Conservation (phyloP, 2,329 filamentous ascomycete genomes). For the Xylaria sp. region DNA sequence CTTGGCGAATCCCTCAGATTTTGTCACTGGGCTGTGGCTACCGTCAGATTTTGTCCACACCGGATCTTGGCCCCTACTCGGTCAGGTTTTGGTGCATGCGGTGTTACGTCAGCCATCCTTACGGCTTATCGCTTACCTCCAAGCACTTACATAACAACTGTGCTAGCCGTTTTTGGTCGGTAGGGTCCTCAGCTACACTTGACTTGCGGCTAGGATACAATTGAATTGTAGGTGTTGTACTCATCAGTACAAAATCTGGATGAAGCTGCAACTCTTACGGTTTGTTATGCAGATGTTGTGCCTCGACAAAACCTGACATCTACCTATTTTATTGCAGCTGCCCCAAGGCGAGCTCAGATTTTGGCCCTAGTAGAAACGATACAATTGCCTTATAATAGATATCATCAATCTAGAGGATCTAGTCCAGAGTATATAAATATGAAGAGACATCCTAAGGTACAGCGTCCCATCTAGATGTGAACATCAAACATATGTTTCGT, state of each 20-base stretch:
- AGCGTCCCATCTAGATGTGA: neutral
- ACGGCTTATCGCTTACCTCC: neutral
- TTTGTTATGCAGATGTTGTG: neutral
- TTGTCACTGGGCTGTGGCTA: neutral
- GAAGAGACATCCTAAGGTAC: neutral
- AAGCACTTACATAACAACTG: neutral
- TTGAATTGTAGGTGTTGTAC: neutral
- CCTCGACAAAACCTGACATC: neutral
- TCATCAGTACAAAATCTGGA: neutral
- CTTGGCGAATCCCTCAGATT: neutral
- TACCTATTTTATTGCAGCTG: neutral
- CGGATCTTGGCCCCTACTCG: neutral
- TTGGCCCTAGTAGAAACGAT: neutral
- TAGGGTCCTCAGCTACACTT: neutral
- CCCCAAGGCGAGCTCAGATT: neutral
- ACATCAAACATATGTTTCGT: neutral
- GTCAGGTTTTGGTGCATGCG: neutral
- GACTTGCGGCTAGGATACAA: neutral
- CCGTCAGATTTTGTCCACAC: neutral
- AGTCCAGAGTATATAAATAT: neutral
- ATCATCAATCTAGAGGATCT: neutral
- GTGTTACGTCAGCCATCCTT: neutral
- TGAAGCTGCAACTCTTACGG: neutral
- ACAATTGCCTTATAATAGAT: neutral
- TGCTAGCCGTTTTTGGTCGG: neutral